Base-by-base conservation (phyloP, 1,139 yeast genomes). In the Scheffersomyces insectosa region DNA sequence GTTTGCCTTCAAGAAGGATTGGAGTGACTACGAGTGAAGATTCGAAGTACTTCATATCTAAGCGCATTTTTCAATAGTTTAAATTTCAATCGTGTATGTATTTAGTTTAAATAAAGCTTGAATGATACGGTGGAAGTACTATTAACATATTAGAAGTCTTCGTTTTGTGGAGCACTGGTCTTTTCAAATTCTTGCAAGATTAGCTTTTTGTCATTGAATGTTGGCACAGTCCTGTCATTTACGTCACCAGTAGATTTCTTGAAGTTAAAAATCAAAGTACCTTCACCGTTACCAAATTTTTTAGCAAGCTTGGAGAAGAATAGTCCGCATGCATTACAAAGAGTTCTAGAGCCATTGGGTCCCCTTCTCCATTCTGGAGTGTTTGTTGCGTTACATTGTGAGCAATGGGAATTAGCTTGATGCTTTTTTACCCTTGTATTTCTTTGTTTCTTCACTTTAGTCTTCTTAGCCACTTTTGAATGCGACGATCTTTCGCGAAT, bases 1-100 rank as follows among this genome's bases (percentile, higher is more conserved):
- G 79, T 67, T 72, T 48, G 30, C 38, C 23, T 65, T 60, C 48
- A 65, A 65, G 46, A 61, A 58, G 47, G 61, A 63, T 42, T 68
- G 74, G 68, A 60, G 65, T 41, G 68, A 64, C 48, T 68, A 65
- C 44, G 74, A 67, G 15, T 51, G 43, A 39, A 28, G 28, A 20
- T 16, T 30, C 9, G 33, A 13, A 13, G 5, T 30, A 10, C 10
- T 8, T 12, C 31, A 27, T 36, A 12, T 36, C 31, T n/a, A 36
- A 29, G 14, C 14, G 39, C n/a, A 33, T 25, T 28, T 15, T 31
- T 39, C 31, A 23, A 16, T 14, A 32, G 11, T 11, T 31, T 32
- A 13, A 39, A 27, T 12, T 42, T 32, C 42, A 20, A 20, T 6
- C 8, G 25, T 20, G 25, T 20, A 20, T 20, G 6, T 20, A 20